Conservation (phyloP, 768 basidiomycete genomes). For the Suillus subalutaceus region DNA sequence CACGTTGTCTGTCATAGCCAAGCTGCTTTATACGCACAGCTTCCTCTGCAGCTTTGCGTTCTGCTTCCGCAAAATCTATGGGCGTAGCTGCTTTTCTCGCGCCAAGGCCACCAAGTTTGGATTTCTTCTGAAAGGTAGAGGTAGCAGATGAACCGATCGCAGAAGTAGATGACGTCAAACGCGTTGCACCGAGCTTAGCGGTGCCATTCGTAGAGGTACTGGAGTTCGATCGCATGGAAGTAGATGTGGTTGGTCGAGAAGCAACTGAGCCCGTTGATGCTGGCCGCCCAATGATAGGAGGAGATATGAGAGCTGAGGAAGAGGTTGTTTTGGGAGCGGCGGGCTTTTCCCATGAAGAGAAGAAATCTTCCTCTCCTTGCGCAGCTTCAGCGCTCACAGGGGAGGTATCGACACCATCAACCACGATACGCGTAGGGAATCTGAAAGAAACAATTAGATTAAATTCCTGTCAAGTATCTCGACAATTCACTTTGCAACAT, state of each 20-base stretch:
- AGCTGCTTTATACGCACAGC: conserved; percentile 90
- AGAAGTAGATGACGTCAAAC: conserved; percentile 45
- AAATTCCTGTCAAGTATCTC: neutral
- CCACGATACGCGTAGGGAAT: conserved; percentile 72
- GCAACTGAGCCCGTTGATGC: conserved; percentile 40
- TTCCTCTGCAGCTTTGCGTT: conserved; percentile 87
- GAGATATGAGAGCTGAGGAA: conserved; percentile 51
- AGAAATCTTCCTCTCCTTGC: conserved; percentile 88
- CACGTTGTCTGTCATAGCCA: conserved; percentile 85
- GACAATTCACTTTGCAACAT: conserved; percentile 58
- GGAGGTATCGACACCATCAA: conserved; percentile 76
- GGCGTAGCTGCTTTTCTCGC: conserved; percentile 82
- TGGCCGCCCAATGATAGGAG: conserved; percentile 62
- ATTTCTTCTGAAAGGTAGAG: conserved; percentile 54
- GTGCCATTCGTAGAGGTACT: conserved; percentile 31
- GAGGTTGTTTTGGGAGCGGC: conserved; percentile 54
- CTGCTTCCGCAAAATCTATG: conserved; percentile 94
- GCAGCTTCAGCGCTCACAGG: conserved; percentile 41
- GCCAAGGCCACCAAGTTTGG: conserved; percentile 77
- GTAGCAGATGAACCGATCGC: conserved; percentile 32
- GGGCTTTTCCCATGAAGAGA: conserved; percentile 95
- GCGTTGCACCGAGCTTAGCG: conserved; percentile 44
- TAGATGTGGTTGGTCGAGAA: conserved; percentile 69
- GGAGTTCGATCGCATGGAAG: conserved; percentile 55
- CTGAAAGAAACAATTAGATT: conserved; percentile 40